phyloP scores from a whole-genome alignment of 495 filamentous ascomycete species.

The Chaetomium tenue region DNA sequence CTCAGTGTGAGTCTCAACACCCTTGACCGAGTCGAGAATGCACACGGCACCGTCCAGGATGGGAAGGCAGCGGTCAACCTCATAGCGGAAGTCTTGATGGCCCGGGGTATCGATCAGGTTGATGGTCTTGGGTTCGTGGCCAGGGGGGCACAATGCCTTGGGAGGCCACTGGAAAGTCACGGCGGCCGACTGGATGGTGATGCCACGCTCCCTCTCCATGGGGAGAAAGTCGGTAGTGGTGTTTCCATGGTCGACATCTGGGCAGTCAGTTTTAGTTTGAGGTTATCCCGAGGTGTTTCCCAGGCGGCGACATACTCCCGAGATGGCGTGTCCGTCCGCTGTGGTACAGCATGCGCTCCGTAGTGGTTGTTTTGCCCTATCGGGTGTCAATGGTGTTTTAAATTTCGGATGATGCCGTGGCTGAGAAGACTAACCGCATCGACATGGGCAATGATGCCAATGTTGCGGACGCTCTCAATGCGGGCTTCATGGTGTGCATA shows the following conservation, averaged over 20 bases:
- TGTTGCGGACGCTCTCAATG: conserved; percentile 70
- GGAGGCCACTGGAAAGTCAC: conserved; percentile 86
- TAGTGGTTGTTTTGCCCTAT: conserved; percentile 97
- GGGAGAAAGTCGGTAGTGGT: conserved; percentile 98
- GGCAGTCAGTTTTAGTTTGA: conserved; percentile 3
- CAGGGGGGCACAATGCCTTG: conserved; percentile 34
- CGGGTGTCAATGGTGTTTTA: conserved; percentile 10
- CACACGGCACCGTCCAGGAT: conserved; percentile 94
- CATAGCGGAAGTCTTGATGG: conserved; percentile 97
- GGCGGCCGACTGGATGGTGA: conserved; percentile 96
- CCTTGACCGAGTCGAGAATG: conserved; percentile 93
- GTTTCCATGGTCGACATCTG: conserved; percentile 94
- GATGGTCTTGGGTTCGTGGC: conserved; percentile 54
- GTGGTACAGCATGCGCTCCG: conserved; percentile 98
- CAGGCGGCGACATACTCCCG: conserved; percentile 58
- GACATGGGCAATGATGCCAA: conserved; percentile 98
- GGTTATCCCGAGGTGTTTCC: conserved; percentile 19
- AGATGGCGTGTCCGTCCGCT: conserved; percentile 84
- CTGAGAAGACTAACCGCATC: conserved; percentile 67
- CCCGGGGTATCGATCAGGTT: conserved; percentile 98
- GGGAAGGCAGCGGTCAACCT: conserved; percentile 88
- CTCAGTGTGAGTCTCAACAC: conserved; percentile 97
- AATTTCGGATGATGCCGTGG: background rate
- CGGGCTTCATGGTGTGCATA: conserved; percentile 37
- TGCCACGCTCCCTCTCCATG: conserved; percentile 87